Evolutionary conservation across 345 rosid genomes (phyloP).

Genomic region (Gossypium raimondii): DNA sequence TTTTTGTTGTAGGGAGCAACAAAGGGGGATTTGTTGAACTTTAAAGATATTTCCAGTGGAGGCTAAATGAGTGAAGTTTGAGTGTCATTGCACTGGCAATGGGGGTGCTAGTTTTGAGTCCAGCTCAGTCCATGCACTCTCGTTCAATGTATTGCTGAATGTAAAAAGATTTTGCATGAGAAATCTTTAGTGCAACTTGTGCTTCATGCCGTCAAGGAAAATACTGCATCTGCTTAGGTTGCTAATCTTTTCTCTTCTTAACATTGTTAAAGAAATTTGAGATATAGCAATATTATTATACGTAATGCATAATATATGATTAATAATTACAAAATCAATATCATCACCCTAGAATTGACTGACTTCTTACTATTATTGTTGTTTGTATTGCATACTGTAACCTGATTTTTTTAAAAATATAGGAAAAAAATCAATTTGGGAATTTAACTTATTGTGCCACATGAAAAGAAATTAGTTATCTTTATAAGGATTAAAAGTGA

Average conservation of each 20-base stretch:
- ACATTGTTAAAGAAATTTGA: too few species aligned
- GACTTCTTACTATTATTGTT: too few species aligned
- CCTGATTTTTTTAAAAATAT: too few species aligned
- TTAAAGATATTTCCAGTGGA: conserved; percentile 1
- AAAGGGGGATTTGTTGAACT: conserved; percentile 2
- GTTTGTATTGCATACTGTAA: too few species aligned
- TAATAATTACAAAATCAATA: too few species aligned
- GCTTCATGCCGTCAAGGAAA: conserved; percentile 23
- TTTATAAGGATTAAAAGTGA: too few species aligned
- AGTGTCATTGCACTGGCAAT: neutral
- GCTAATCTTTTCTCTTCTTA: neutral
- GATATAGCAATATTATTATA: too few species aligned
- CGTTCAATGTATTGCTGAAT: conserved; percentile 27
- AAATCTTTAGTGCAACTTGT: conserved; percentile 33
- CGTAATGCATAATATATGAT: too few species aligned
- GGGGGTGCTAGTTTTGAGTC: conserved; percentile 12
- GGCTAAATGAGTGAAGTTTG: conserved; percentile 11
- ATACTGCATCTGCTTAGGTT: conserved; percentile 30
- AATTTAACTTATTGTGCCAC: too few species aligned
- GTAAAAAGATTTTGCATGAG: conserved; percentile 26
- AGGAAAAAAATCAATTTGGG: too few species aligned
- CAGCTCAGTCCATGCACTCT: conserved; percentile 31
- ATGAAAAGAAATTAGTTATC: too few species aligned
- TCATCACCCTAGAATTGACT: too few species aligned
- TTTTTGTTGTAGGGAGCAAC: neutral